These are phyloP conservation scores for Botrytis porri DNA, from an alignment of 2,329 filamentous ascomycete species.

Conservation along the genomic window DNA sequence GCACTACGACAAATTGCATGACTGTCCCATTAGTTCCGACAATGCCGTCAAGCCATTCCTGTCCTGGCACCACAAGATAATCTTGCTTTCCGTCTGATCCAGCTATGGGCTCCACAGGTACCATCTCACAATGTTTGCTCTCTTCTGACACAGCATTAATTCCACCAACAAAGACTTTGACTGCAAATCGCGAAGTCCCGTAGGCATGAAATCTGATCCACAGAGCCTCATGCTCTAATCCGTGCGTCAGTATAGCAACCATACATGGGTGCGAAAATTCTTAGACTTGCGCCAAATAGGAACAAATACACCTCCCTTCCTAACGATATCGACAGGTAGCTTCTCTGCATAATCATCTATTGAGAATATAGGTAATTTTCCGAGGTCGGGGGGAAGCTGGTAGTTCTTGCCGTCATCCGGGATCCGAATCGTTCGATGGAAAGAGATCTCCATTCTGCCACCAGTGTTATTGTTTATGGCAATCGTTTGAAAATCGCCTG, in stretches of 20 bases:
- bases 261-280: neutral
- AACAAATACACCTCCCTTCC: conserved; percentile 46
- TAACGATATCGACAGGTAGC: conserved; percentile 39
- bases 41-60: conserved; percentile 24
- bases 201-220: conserved; percentile 41
- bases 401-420: conserved; percentile 40
- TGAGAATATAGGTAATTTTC: conserved; percentile 42
- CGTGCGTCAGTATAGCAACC: neutral
- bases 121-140: conserved; percentile 21
- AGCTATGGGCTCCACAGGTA: conserved; percentile 7
- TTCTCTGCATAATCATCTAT: conserved; percentile 37
- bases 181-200: conserved; percentile 34
- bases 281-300: conserved; percentile 42
- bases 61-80: conserved; percentile 34
- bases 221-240: conserved; percentile 42
- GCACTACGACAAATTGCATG: conserved; percentile 20
- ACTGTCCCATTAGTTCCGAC: conserved; percentile 19
- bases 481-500: neutral
- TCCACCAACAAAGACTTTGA: conserved; percentile 43
- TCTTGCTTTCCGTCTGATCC: conserved; percentile 38
- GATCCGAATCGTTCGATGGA: conserved; percentile 45
- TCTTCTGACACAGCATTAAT: conserved; percentile 44
- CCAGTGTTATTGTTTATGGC: neutral
- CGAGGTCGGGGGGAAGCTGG: conserved; percentile 41
- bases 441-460: conserved; percentile 33